Conservation (phyloP, 2,329 filamentous ascomycete genomes). For the Didymella sp. region DNA sequence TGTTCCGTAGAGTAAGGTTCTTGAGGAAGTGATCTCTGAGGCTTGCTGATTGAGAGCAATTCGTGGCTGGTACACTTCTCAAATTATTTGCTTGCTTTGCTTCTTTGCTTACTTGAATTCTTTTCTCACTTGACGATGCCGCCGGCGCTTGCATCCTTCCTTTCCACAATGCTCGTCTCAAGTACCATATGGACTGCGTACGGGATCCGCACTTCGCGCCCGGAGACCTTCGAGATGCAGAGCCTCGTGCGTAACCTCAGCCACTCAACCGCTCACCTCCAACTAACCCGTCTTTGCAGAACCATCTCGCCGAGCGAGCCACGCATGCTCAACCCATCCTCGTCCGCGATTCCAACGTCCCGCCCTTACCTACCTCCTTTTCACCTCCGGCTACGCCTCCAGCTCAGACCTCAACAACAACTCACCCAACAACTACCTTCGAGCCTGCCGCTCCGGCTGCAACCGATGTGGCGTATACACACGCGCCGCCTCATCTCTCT, state of each 20-base stretch:
- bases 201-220: neutral
- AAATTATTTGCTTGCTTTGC: neutral
- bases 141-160: neutral
- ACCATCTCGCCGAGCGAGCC: neutral
- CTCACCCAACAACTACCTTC: neutral
- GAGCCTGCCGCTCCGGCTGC: neutral
- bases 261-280: neutral
- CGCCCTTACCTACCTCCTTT: neutral
- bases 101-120: neutral
- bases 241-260: neutral
- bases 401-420: neutral
- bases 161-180: neutral
- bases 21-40: no score
- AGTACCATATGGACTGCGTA: conserved; percentile 1
- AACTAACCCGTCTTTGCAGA: neutral
- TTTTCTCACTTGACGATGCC: no score
- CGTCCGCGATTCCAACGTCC: neutral
- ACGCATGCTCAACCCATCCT: neutral
- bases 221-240: conserved; percentile 2
- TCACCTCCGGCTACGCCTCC: neutral
- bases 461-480: neutral
- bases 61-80: no score
- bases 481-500: neutral
- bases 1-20: no score
- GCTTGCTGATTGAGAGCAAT: no score